A percentile compares a stretch with the other conserved stretches of the same genome.
Conservation (phyloP, 2,329 filamentous ascomycete genomes). For the Claviceps arundinis region DNA sequence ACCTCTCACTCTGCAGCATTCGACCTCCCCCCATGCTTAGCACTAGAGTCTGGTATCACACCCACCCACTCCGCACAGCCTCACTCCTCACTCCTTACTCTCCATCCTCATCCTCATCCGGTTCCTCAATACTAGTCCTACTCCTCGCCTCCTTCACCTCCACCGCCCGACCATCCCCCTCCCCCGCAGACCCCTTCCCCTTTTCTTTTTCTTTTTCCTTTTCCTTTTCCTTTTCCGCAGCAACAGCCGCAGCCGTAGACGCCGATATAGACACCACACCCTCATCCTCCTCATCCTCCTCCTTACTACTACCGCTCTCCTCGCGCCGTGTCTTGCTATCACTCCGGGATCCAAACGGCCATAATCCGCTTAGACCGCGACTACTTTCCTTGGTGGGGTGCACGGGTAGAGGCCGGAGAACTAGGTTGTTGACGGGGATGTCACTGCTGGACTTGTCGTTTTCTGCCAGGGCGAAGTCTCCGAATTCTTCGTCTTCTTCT, state of each 20-base stretch:
- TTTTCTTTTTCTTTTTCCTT: slow-evolving; percentile 16
- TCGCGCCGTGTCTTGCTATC: slow-evolving; percentile 16
- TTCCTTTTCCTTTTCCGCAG: slow-evolving; percentile 12
- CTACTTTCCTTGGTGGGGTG: slow-evolving; percentile 32
- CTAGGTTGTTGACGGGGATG: slow-evolving; percentile 26
- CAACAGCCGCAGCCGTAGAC: no score
- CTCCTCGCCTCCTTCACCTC: slow-evolving; percentile 40
- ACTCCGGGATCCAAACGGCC: slow-evolving; percentile 39
- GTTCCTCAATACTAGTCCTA: slow-evolving; percentile 46
- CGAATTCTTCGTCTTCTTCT: slow-evolving; percentile 55
- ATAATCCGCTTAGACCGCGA: slow-evolving; percentile 38
- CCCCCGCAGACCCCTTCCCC: slow-evolving; percentile 5
- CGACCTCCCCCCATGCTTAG: no score
- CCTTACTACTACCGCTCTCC: slow-evolving; percentile 16
- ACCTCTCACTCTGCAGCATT: no score
- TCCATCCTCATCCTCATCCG: slow-evolving; percentile 35
- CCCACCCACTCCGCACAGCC: no score
- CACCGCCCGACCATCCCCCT: slow-evolving; percentile 28
- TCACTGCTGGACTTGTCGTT: slow-evolving; percentile 20
- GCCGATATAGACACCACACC: background rate
- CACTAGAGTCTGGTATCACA: no score
- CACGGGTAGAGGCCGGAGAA: slow-evolving; percentile 41
- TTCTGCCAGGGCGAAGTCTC: slow-evolving; percentile 55
- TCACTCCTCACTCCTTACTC: background rate
- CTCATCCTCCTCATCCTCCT: slow-evolving; percentile 1